Base-by-base conservation (phyloP, 345 rosid genomes). In the Punica granatum region DNA sequence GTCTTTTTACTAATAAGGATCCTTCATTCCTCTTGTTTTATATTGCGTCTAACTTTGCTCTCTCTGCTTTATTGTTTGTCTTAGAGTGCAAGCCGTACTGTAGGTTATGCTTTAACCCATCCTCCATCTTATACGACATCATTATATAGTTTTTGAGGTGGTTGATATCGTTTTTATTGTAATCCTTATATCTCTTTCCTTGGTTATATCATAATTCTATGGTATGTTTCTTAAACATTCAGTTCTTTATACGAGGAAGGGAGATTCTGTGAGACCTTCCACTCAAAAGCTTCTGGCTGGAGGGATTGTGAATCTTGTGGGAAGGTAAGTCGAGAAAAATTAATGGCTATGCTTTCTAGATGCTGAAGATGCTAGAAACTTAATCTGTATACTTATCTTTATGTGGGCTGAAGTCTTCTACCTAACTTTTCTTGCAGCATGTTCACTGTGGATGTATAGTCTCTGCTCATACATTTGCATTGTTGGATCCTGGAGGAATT, bases 371-470 rank as follows among this genome's bases (percentile, higher is more conserved):
- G 12, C 34, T 56, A 26, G 4, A 56, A 26, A 56, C 18, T 56
- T 3, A 30, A 56, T 4, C 46, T 49, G 49, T 63, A 54, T 34
- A 21, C 51, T 67, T 28, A 14, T 23, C 34, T 39, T 37, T 11
- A 25, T 39, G 28, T 25, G 41, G 73, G 39, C 42, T 72, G 66
- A 26, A 61, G 12, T 43, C 58, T 56, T 56, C 14, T 49, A 61
- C 64, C 19, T 65, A 37, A 41, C 59, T 70, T 62, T 43, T 58
- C 26, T 66, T 84, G 83, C 90, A 94, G 99, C 75, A 73, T 59
- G 79, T 94, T 67, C 99, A 94, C 70, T 94, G 99, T 72, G 99
- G 99, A 71, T 94, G 99, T 76, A 86, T 94, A 68, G 92, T 84
- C 68, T 91, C 99, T 42, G 72, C 66, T 39, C 65, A 80, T 70